Conservation (phyloP, 768 basidiomycete species). For the Suillus subalutaceus region DNA sequence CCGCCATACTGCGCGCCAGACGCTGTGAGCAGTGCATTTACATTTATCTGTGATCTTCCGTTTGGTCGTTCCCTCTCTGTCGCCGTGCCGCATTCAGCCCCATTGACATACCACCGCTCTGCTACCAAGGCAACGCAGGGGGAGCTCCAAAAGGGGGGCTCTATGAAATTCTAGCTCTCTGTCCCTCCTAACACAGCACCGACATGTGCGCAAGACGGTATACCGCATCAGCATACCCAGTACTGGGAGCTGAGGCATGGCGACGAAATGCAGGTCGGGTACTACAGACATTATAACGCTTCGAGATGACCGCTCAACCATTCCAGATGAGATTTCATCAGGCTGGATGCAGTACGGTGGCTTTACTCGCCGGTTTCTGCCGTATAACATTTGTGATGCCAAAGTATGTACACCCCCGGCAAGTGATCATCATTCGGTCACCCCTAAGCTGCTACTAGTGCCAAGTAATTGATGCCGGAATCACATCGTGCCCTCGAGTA, state of each 20-base stretch:
- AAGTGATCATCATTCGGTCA: background rate
- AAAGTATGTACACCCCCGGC: background rate
- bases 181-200: background rate
- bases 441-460: background rate
- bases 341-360: background rate
- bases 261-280: background rate
- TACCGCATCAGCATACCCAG: background rate
- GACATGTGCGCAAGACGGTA: background rate
- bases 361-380: background rate
- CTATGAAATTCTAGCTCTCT: background rate
- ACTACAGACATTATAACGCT: background rate
- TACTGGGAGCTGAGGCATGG: background rate
- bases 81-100: background rate
- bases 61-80: background rate
- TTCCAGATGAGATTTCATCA: background rate
- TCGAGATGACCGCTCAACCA: background rate
- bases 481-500: background rate
- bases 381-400: background rate
- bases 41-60: background rate
- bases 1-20: background rate
- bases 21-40: background rate
- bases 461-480: background rate
- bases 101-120: background rate
- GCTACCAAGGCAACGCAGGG: background rate
- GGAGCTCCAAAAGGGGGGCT: background rate